Percentiles rank a stretch among this genome's conserved stretches.
These are phyloP conservation scores for Leishmania guyanensis DNA, from an alignment of 208 protist genomes.

Conservation along the genomic window DNA sequence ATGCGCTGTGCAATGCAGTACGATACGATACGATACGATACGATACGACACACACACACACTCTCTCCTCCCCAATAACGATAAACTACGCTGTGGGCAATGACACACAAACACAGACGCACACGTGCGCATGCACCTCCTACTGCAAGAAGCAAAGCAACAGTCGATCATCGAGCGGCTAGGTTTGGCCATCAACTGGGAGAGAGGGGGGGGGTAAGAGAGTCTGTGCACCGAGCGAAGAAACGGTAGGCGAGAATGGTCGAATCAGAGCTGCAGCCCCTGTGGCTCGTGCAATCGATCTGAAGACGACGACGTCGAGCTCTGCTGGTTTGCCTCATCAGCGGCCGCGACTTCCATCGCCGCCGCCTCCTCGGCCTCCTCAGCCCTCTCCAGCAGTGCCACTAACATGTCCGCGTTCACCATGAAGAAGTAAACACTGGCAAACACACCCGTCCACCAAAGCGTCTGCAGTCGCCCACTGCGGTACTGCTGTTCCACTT, in stretches of 20 bases:
- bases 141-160: background rate
- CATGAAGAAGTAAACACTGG: slow-evolving; percentile 65
- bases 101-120: background rate
- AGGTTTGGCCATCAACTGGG: background rate
- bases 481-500: slow-evolving; percentile 51
- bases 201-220: background rate
- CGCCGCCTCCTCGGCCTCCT: slow-evolving; percentile 31
- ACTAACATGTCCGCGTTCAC: slow-evolving; percentile 68
- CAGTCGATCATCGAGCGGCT: background rate
- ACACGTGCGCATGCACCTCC: background rate
- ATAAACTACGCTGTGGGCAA: background rate
- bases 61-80: background rate
- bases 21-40: background rate
- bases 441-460: slow-evolving; percentile 61
- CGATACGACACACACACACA: background rate
- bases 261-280: slow-evolving; percentile 2
- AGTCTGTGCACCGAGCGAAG: background rate
- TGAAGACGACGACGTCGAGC: background rate
- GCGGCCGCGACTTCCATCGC: background rate
- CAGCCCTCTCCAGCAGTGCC: slow-evolving; percentile 33
- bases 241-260: background rate
- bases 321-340: background rate
- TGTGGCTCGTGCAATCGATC: background rate
- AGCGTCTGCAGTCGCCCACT: slow-evolving; percentile 55
- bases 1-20: too few relatives aligned